phyloP scores from a whole-genome alignment of 306 rosid genomes.

The Casuarina equisetifolia region DNA sequence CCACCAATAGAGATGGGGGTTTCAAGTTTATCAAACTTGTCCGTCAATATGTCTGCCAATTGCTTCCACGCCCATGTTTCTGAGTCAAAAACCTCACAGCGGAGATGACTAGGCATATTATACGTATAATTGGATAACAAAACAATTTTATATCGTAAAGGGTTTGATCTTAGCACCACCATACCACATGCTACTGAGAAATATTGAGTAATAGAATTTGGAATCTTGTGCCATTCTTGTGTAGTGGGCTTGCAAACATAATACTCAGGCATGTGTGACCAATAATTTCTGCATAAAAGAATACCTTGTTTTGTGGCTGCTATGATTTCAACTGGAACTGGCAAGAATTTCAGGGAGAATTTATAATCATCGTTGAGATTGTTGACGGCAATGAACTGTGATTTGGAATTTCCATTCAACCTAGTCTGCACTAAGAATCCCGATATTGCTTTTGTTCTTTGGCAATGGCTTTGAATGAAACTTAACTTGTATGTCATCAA shows the following conservation, averaged over 20 bases:
- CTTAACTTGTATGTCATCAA: background rate
- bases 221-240: background rate
- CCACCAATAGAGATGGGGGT: background rate
- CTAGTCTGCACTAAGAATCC: background rate
- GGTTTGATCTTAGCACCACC: slow-evolving; percentile 9
- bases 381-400: background rate
- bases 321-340: background rate
- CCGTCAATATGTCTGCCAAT: background rate
- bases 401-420: no score
- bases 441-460: background rate
- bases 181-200: background rate
- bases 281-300: background rate
- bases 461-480: background rate
- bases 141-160: slow-evolving; percentile 11
- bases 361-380: background rate
- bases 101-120: background rate
- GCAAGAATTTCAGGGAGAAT: background rate
- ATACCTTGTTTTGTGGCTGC: background rate
- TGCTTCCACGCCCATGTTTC: slow-evolving; percentile 4
- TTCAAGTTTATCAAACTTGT: background rate
- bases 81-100: slow-evolving; percentile 10
- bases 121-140: background rate
- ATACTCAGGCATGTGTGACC: background rate
- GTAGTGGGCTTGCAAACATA: background rate
- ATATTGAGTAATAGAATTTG: background rate